Evolutionary conservation across 169 alveolate genomes (phyloP), one percentile per base, ranked within the genome.

Genomic region (Plasmodium knowlesi): DNA sequence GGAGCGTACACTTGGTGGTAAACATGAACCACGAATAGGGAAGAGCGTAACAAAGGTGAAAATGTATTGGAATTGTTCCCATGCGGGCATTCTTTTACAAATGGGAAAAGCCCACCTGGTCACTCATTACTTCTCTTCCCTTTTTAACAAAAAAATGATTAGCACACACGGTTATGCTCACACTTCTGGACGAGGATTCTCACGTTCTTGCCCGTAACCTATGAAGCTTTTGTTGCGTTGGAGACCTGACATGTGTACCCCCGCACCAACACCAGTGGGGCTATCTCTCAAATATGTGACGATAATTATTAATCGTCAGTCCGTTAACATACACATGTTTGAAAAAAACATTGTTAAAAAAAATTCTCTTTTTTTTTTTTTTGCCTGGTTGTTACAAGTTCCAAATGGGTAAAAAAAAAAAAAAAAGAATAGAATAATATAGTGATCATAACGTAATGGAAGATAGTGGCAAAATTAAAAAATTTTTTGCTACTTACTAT

Each of bases 401-500:
- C 84, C 46, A 79, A 79, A 37, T 79, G 76, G 3, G 37, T 67
- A 67, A 25, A 67, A 67, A 79, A 79, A 78, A 76, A 76, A 76
- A 79, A 16, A 25, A 80, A 80, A 80, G n/a, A n/a, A n/a, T n/a
- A n/a, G n/a, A n/a, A n/a, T n/a, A n/a, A n/a, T n/a, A 32, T 16
- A 46, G 22, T 73, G 57, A 82, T 16, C 41, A 82, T 50, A 70
- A 84, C 8, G 78, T 70, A 10, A 19, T 57, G 53, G 54, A 71
- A 82, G 12, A 32, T n/a, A 53, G 57, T 37, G 16, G 53, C 46
- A 25, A 83, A 37, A 83, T 16, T 32, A 57, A 82, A 82, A 25
- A 39, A 25, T 32, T 32, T 41, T 39, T 71, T 71, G 30, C 70
- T 50, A 83, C 74, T n/a, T 41, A 16, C 54, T 19, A 28, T 70